Base-by-base conservation (phyloP, 2,329 filamentous ascomycete genomes). In the Helotiales sp. region DNA sequence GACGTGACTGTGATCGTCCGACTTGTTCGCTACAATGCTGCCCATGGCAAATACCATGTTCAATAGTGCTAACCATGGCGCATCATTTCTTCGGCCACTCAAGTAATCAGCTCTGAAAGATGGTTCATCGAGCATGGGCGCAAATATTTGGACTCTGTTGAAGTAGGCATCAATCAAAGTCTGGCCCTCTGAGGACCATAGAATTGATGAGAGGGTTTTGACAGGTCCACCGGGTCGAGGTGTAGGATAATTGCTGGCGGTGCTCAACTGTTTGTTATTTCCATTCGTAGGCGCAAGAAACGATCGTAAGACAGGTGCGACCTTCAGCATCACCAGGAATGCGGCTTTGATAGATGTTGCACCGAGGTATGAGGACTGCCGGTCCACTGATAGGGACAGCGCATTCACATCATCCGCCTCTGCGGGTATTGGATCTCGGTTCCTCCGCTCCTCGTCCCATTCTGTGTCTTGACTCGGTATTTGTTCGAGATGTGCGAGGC, bases 41-140 rank as follows among this genome's bases (percentile, higher is more conserved):
- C 91, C 91, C 80, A 93, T 86, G 4, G 90, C 90, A 71, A 93
- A 90, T 4, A 93, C 90, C 81, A 91, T 91, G 76, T 93, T 93
- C 22, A 93, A 80, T 6, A 93, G 79, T 8, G 89, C 88, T 20
- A 92, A 82, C 91, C 91, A 93, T 22, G 89, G 85, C 0, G 86
- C 82, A 75, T 93, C 90, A 67, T 83, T 87, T 20, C 89, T 83
- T 70, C 87, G 85, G 11, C 86, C 86, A 66, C 86, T 84, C 17
- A 88, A 80, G 72, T 89, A 91, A 61, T 87, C 87, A 10, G 87
- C 86, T 69, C 89, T 86, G 77, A 93, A 92, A 10, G 86, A 84
- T 20, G 86, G 85, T 77, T 93, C 91, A 71, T 93, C 90, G 2
- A 93, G 82, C 84, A 93, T 88, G 0, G 91, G 91, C 3, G 90